Evolutionary conservation across 257 asterid genomes (phyloP).

Genomic region (Linderniella brevidens): DNA sequence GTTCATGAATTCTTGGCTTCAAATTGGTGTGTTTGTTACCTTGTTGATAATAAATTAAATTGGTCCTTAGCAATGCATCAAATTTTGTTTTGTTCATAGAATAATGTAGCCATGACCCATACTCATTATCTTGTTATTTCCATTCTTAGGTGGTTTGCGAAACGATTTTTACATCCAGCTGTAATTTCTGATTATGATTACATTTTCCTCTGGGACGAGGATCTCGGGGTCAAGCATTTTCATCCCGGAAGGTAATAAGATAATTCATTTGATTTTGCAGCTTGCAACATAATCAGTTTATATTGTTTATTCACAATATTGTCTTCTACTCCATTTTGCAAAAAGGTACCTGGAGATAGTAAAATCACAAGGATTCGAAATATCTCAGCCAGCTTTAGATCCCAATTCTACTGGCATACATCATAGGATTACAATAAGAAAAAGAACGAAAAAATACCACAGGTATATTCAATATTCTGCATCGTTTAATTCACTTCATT

Average conservation of each 20-base stretch:
- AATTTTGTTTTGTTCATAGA: no score
- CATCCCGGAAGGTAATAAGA: conserved; percentile 66
- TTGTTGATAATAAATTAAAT: no score
- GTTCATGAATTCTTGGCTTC: no score
- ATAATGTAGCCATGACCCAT: no score
- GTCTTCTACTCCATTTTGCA: conserved; percentile 2
- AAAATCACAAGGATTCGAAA: conserved; percentile 71
- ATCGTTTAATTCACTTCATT: no score
- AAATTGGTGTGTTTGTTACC: no score
- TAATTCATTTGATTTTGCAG: background rate
- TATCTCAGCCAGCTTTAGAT: conserved; percentile 98
- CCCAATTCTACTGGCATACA: conserved; percentile 98
- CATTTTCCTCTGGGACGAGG: conserved; percentile 98
- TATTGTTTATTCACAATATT: background rate
- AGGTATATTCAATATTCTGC: conserved; percentile 19
- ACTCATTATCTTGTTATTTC: background rate
- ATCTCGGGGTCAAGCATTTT: conserved; percentile 76
- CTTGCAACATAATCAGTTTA: background rate
- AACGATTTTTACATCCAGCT: conserved; percentile 86
- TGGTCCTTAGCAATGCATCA: no score
- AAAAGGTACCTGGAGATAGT: conserved; percentile 66
- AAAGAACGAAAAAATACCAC: conserved; percentile 51
- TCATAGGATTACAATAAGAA: conserved; percentile 79
- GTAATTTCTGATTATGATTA: conserved; percentile 71
- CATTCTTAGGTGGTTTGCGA: conserved; percentile 86